phyloP scores from a whole-genome alignment of 768 basidiomycete genomes.

The Xanthoconium stramineum region DNA sequence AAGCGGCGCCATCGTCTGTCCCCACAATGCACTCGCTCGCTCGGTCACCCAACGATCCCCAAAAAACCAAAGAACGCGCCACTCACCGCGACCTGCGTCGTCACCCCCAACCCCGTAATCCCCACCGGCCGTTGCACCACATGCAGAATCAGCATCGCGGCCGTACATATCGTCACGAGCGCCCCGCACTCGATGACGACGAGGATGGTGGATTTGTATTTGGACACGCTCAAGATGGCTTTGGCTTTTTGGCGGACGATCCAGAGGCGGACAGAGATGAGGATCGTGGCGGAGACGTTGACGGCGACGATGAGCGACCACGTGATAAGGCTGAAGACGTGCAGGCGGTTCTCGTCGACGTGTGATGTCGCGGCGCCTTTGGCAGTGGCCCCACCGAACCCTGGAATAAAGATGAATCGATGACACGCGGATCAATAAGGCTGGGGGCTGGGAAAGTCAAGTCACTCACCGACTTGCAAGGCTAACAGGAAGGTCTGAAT shows the following conservation, averaged over 20 bases:
- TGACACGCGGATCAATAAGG: neutral
- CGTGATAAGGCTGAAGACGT: slow-evolving; percentile 7
- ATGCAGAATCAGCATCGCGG: slow-evolving; percentile 15
- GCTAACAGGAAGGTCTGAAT: slow-evolving; percentile 12
- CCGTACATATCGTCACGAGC: slow-evolving; percentile 14
- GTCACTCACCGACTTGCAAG: slow-evolving; percentile 16
- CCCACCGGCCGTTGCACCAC: neutral
- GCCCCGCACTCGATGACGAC: slow-evolving; percentile 23
- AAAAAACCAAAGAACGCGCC: neutral
- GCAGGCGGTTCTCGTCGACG: neutral
- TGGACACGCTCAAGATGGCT: neutral
- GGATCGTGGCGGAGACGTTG: slow-evolving; percentile 14
- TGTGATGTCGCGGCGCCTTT: slow-evolving; percentile 6
- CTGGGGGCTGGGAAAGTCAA: too few species aligned
- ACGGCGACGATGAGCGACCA: slow-evolving; percentile 18
- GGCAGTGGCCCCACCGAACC: slow-evolving; percentile 5
- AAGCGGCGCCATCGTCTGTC: slow-evolving; percentile 13
- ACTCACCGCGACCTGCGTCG: slow-evolving; percentile 22
- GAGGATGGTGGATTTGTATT: slow-evolving; percentile 17
- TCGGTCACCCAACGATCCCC: neutral
- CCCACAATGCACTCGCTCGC: neutral
- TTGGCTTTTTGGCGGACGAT: neutral
- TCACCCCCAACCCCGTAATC: slow-evolving; percentile 16
- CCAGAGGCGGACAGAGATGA: slow-evolving; percentile 20
- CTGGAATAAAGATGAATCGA: neutral